A percentile compares a stretch with the other conserved stretches of the same genome.
Evolutionary conservation across 805 yeast species (phyloP).

Genomic region (Lipomyces starkeyi): DNA sequence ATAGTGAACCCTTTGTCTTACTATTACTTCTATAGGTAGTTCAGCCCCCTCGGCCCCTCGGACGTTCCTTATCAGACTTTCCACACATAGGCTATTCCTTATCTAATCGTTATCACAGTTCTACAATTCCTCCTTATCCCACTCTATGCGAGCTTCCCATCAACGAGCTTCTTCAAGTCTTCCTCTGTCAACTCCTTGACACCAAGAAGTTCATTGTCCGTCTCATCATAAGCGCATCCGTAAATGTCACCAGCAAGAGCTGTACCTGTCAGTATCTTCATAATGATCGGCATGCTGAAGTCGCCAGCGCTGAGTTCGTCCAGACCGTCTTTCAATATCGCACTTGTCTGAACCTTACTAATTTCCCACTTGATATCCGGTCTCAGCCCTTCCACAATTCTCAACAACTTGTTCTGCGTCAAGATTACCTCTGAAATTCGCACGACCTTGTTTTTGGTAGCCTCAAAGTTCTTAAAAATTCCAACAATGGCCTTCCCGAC

Average conservation of each 20-base stretch:
- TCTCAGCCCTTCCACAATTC: neutral
- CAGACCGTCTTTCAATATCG: neutral
- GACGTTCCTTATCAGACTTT: too few relatives aligned
- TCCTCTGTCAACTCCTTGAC: neutral
- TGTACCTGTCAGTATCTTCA: neutral
- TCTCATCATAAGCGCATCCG: neutral
- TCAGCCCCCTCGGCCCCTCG: too few relatives aligned
- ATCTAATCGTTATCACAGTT: too few relatives aligned
- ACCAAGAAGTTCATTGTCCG: neutral
- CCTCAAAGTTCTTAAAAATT: neutral
- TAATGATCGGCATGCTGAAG: constrained; percentile 1
- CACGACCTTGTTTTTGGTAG: neutral
- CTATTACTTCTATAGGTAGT: too few relatives aligned
- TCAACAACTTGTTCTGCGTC: neutral
- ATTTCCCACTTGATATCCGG: neutral
- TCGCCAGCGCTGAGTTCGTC: neutral
- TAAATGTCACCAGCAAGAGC: neutral
- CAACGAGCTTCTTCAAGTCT: constrained; percentile 1
- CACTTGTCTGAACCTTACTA: neutral
- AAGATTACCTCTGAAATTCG: neutral
- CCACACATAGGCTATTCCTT: too few relatives aligned
- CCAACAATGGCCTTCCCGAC: constrained; percentile 1
- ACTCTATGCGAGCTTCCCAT: neutral
- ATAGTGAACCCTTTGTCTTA: too few relatives aligned
- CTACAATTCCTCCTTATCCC: neutral